Evolutionary conservation across 1,284 basidiomycete species (phyloP), one percentile per base, ranked within the genome.

Genomic region (Cryptococcus maquisensis): DNA sequence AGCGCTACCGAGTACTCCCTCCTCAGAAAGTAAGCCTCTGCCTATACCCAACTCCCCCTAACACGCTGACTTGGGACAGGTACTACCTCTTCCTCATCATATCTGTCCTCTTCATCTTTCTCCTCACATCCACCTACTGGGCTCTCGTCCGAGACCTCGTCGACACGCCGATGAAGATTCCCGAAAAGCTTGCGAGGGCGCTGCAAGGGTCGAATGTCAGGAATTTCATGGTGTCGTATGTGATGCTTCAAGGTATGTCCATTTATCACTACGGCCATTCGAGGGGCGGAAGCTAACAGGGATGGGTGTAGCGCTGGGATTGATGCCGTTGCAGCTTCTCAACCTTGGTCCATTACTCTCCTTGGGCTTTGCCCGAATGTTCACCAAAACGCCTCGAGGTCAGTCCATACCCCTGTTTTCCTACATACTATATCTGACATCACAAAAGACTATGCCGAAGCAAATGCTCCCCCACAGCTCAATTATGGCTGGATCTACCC

Each of bases 401-500:
- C 64, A 39, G 80, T 61, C 35, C n/a, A n/a, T n/a, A n/a, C n/a
- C n/a, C n/a, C n/a, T 7, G 20, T 36, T 8, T n/a, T 23, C 1
- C 35, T 15, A 15, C 20, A 37, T 28, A n/a, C 6, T 23, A 16
- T 47, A 24, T 51, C 20, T 26, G 24, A 6, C 16, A 38, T 32
- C 28, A 23, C 24, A 28, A 3, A 62, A 88, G 94, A 98, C 67
- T 94, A 86, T 65, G 94, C 94, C 9, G 93, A 96, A 73, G 81
- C 96, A n/a, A 96, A 98, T 68, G 90, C 92, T 0, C 94, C 95
- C 12, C 93, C 95, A 0, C 90, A 91, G 84, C 87, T 98, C 73
- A 93, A 96, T 74, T 94, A 96, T 63, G 93, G 93, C 52, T 76
- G 75, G 65, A 87, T 95, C 8, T 95, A 97, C 70, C 94, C 94